A percentile compares a stretch with the other conserved stretches of the same genome.
Conservation (phyloP, 768 basidiomycete genomes). For the Russula sp. region DNA sequence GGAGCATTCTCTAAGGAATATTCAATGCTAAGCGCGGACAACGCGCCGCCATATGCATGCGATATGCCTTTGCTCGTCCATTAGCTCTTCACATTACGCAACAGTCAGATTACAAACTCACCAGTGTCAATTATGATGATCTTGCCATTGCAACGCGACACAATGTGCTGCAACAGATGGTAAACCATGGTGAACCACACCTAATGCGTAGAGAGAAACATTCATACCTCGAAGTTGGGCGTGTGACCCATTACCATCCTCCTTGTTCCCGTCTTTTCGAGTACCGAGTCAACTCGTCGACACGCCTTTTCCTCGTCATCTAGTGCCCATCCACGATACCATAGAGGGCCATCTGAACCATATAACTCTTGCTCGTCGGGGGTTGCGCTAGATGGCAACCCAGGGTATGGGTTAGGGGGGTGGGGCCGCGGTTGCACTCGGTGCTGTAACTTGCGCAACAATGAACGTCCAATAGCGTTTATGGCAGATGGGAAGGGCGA, state of each 20-base stretch:
- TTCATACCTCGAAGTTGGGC: conserved; percentile 70
- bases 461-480: conserved; percentile 66
- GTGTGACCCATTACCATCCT: conserved; percentile 98
- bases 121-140: conserved; percentile 96
- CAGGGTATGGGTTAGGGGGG: conserved; percentile 73
- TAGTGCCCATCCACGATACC: conserved; percentile 94
- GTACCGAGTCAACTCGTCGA: conserved; percentile 62
- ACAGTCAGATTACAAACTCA: conserved; percentile 32
- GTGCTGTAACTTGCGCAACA: conserved; percentile 72
- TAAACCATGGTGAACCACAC: background rate
- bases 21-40: conserved; percentile 84
- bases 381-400: conserved; percentile 64
- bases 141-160: conserved; percentile 84
- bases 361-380: conserved; percentile 70
- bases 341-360: conserved; percentile 75
- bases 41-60: conserved; percentile 89
- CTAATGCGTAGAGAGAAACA: background rate
- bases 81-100: background rate
- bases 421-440: conserved; percentile 67
- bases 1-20: conserved; percentile 72
- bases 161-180: conserved; percentile 51
- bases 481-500: conserved; percentile 82
- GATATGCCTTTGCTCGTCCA: conserved; percentile 67
- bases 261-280: conserved; percentile 73
- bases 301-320: conserved; percentile 70